These are phyloP conservation scores for Dissophora globulifera DNA, from an alignment of 192 early-diverging fungal species.

Conservation along the genomic window DNA sequence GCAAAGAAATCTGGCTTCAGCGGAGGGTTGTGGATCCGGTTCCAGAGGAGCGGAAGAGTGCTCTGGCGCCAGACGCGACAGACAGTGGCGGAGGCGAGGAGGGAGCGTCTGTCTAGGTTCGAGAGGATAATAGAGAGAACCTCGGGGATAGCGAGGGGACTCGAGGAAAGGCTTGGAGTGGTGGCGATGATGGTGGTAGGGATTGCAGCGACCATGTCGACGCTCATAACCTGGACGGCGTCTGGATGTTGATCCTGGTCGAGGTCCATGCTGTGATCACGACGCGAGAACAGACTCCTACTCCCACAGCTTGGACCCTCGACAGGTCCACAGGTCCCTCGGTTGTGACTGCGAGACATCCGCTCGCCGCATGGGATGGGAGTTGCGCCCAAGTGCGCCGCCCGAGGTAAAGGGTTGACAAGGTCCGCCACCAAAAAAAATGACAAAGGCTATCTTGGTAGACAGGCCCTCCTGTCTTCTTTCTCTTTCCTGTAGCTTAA, in stretches of 20 bases:
- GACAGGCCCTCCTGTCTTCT: background rate
- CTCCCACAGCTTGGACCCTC: no score
- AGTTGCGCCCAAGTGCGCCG: no score
- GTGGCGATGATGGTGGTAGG: background rate
- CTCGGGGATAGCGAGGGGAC: conserved; percentile 6
- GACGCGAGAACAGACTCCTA: no score
- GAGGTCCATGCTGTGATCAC: background rate
- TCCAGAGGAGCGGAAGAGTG: conserved; percentile 8
- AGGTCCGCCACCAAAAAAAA: conserved; percentile 18
- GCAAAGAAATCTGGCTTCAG: background rate
- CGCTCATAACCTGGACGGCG: no score
- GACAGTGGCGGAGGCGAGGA: conserved; percentile 2
- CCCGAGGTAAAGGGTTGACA: no score
- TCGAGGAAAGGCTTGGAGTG: background rate
- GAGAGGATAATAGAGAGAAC: conserved; percentile 10
- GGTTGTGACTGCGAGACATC: no score
- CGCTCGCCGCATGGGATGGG: no score
- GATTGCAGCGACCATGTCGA: background rate
- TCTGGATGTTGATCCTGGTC: background rate
- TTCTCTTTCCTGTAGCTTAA: background rate
- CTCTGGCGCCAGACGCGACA: conserved; percentile 6
- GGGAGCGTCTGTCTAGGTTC: background rate
- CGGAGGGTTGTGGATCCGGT: background rate
- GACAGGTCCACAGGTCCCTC: no score
- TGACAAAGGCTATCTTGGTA: no score